These are phyloP conservation scores for Sphagnum fallax DNA, from an alignment of 228 moss, liverwort and hornwort genomes.

Conservation along the genomic window DNA sequence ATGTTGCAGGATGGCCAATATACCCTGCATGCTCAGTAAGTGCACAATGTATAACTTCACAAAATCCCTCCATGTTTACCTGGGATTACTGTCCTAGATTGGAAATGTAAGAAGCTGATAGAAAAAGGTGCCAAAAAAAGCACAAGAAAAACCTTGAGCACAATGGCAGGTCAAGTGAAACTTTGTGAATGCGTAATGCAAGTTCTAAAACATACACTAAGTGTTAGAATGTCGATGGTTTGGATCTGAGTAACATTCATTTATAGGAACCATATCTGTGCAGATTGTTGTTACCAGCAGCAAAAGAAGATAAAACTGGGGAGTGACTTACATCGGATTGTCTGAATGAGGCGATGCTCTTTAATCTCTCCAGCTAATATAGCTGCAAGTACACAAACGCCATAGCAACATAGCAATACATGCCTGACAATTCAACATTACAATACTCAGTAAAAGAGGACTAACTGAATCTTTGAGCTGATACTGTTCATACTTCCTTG, in stretches of 20 bases:
- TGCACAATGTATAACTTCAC: conserved; percentile 5
- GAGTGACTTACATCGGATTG: conserved; percentile 60
- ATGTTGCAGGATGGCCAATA: conserved; percentile 61
- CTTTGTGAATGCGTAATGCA: background rate
- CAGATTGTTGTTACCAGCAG: background rate
- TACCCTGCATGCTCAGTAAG: conserved; percentile 37
- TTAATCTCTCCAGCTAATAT: conserved; percentile 74
- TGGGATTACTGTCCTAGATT: no score
- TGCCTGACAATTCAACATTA: conserved; percentile 46
- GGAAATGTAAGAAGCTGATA: no score
- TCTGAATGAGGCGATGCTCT: conserved; percentile 54
- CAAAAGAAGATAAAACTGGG: background rate
- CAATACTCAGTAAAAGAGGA: background rate
- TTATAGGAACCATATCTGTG: background rate
- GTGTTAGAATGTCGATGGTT: background rate
- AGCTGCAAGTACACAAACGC: conserved; percentile 72
- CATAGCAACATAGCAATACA: conserved; percentile 77
- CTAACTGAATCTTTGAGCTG: background rate
- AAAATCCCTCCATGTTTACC: background rate
- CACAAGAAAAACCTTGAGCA: background rate
- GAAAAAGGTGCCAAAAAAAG: no score
- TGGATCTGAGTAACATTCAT: background rate
- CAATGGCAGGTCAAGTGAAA: background rate
- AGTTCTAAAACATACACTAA: background rate
- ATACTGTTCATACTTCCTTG: no score